Base-by-base conservation (phyloP, 2,329 filamentous ascomycete species). In the Hypoxylon sp. region DNA sequence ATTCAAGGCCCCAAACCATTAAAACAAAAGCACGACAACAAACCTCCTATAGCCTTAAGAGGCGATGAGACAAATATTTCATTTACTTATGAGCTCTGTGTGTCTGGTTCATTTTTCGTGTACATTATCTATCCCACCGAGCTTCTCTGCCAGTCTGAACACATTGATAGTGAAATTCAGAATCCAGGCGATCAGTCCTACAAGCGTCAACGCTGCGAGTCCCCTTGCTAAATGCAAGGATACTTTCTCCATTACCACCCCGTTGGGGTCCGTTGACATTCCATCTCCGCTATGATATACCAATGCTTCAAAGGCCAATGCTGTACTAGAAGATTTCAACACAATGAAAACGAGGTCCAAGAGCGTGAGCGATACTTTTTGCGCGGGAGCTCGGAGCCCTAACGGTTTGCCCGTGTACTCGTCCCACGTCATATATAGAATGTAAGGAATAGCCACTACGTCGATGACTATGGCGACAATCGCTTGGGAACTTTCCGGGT, bases 331-430 rank as follows among this genome's bases (percentile, higher is more conserved):
- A 3, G 94, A 94, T 79, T 97, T 95, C 82, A 99, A 97, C 45
- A 98, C 94, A 75, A 99, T 97, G 78, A 99, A 99, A 75, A 98
- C 90, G 2, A 99, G 85, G 80, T 99, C 96, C 63, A 97, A 87
- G 60, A 99, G 88, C 66, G 98, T 92, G 53, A 99, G 88, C 13
- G 92, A 89, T 71, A 97, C 92, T 79, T 99, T 99, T 52, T 93
- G 91, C 62, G 90, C 90, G 9, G 93, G 90, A 5, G 90, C 90
- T 46, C 97, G 91, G 66, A 99, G 83, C 1, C 96, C 96, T 19
- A 99, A 84, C 21, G 97, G 96, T 78, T 97, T 97, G 30, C 93
- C 93, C 4, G 93, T 96, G 81, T 98, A 98, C 81, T 99, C 96
- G 77, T 99, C 96, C 82, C 91, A 97, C 23, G 94, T 97, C 82